Evolutionary conservation across 2,329 filamentous ascomycete genomes (phyloP), one percentile per base, ranked within the genome.

Genomic region (Sclerotinia glacialis): DNA sequence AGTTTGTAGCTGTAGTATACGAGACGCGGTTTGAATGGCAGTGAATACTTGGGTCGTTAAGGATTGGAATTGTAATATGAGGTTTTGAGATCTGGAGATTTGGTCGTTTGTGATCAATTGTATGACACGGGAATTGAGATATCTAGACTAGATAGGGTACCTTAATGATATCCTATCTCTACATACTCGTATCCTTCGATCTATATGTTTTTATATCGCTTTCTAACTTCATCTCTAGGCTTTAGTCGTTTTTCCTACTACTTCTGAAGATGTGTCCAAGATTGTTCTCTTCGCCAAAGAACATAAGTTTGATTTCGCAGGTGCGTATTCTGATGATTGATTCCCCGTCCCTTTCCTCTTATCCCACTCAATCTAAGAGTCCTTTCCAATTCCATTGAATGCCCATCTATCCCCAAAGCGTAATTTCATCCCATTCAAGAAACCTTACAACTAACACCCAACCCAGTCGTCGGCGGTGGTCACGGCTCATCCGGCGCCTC

Each of bases 221-320:
- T n/a, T 40, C 56, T 46, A 49, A 63, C 23, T 6, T 54, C 11
- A 5, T 31, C 23, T 62, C 37, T 44, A 67, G 65, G 65, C 49
- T 2, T 1, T 67, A 5, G 42, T 67, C 3, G 50, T 70, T 2
- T 70, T 67, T 18, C 67, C 66, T 47, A 67, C 70, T 23, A 60
- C 67, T 28, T 59, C 69, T 12, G 21, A 66, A 37, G 69, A 70
- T 64, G 64, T 71, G 14, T 67, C 65, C 4, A 64, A 62, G 9
- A 46, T 44, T 46, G 44, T 71, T 37, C 61, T 66, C 2, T 69
- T 67, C 26, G 63, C 66, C 21, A 67, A 68, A 18, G 61, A 59
- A 44, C 61, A 62, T 28, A 55, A 63, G 28, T 40, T 70, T 0
- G 66, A 69, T 16, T 34, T 71, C 8, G 58, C 66, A 49, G 56